Conservation (phyloP, 345 rosid genomes). For the Eutrema heterophyllum region DNA sequence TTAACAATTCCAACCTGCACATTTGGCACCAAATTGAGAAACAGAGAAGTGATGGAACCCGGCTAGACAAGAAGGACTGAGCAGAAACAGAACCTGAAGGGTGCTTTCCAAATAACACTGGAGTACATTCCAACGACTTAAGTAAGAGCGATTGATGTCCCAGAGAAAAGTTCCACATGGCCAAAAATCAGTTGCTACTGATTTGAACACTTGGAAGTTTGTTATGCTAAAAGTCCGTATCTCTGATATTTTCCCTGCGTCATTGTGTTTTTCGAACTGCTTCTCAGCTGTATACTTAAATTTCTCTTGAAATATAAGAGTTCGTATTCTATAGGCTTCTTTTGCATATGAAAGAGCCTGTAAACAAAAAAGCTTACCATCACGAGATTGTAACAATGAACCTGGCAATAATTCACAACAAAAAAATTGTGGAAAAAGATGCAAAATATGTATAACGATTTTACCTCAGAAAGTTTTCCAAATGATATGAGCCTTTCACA, state of each 20-base stretch:
- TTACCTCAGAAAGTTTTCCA: conserved; percentile 78
- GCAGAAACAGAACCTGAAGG: conserved; percentile 60
- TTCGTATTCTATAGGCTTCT: conserved; percentile 68
- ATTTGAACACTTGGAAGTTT: conserved; percentile 42
- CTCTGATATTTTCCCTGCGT: conserved; percentile 37
- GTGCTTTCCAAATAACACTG: conserved; percentile 90
- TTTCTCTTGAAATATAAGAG: conserved; percentile 64
- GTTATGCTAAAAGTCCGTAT: conserved; percentile 36
- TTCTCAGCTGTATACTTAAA: conserved; percentile 61
- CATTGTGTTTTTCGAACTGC: conserved; percentile 38
- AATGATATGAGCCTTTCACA: conserved; percentile 53
- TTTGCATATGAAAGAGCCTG: conserved; percentile 85
- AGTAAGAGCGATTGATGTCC: conserved; percentile 48
- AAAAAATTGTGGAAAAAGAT: not conserved
- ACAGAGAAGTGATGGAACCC: conserved; percentile 9
- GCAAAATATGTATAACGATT: conserved; percentile 1
- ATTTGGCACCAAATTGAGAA: conserved; percentile 2
- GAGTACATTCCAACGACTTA: conserved; percentile 86
- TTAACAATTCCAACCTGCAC: conserved; percentile 65
- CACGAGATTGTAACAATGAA: conserved; percentile 19
- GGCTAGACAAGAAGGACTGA: conserved; percentile 13
- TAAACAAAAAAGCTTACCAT: not conserved
- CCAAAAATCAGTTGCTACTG: conserved; percentile 56
- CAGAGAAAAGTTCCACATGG: conserved; percentile 36
- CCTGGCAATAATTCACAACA: not conserved